Percentiles rank a stretch among this genome's conserved stretches.
Evolutionary conservation across 2,329 filamentous ascomycete species (phyloP).

Genomic region (Aspergillus neoniger): DNA sequence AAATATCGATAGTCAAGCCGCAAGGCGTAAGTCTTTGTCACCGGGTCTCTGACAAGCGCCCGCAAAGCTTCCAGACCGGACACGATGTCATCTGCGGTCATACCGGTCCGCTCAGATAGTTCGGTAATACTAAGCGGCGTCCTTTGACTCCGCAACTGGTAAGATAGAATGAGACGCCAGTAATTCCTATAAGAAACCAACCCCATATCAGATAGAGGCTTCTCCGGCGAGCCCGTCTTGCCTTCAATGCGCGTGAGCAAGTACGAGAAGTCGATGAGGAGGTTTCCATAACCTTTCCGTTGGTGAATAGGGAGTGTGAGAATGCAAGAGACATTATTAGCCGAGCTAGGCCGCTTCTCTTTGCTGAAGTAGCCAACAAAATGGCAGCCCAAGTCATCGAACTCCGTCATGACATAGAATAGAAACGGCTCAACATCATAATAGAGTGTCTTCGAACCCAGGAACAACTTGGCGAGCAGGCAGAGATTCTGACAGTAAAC

Average conservation of each 20-base stretch:
- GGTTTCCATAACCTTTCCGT: conserved; percentile 92
- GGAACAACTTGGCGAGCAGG: conserved; percentile 89
- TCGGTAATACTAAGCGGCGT: conserved; percentile 56
- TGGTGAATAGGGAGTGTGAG: conserved; percentile 94
- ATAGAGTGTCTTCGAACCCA: conserved; percentile 97
- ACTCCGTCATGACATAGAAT: conserved; percentile 95
- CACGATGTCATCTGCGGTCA: conserved; percentile 95
- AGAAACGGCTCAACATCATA: conserved; percentile 99
- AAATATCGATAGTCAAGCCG: conserved; percentile 85
- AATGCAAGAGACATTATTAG: conserved; percentile 98
- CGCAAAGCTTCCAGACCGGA: conserved; percentile 88
- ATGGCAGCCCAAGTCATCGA: conserved; percentile 86
- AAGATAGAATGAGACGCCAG: conserved; percentile 87
- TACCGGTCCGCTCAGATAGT: conserved; percentile 80
- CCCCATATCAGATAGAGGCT: conserved; percentile 96
- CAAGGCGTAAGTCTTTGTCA: conserved; percentile 85
- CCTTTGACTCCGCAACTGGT: conserved; percentile 71
- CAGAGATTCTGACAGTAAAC: conserved; percentile 98
- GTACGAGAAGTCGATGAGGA: conserved; percentile 98
- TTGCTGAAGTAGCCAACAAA: conserved; percentile 99
- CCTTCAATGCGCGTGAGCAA: conserved; percentile 88
- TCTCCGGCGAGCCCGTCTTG: conserved; percentile 94
- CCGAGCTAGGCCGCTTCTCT: conserved; percentile 89
- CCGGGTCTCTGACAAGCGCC: conserved; percentile 83
- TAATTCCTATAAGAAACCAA: conserved; percentile 97